A percentile compares a stretch with the other conserved stretches of the same genome.
Conservation (phyloP, 129 eudicot species). For the Calendula officinalis region DNA sequence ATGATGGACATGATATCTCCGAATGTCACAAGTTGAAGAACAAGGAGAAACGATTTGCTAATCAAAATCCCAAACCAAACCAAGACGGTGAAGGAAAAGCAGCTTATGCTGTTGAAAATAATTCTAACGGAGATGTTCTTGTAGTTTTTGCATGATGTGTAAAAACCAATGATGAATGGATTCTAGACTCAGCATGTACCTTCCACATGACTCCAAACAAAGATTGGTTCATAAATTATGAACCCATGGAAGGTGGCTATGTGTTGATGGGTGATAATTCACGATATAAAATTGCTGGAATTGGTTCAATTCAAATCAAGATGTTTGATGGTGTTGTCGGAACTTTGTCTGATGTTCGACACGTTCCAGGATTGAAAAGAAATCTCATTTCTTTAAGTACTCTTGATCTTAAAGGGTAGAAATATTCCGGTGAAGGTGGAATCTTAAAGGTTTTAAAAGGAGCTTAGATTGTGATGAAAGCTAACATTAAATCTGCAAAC, state of each 20-base stretch:
- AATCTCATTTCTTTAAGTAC: conserved; percentile 19
- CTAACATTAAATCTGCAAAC: background rate
- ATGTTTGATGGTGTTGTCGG: conserved; percentile 15
- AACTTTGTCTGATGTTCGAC: conserved; percentile 4
- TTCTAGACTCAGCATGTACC: background rate
- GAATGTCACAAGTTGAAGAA: conserved; percentile 7
- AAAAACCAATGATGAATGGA: conserved; percentile 9
- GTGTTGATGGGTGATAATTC: conserved; percentile 2
- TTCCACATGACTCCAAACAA: conserved; percentile 9
- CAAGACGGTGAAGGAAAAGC: background rate
- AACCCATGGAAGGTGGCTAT: background rate
- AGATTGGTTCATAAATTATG: background rate
- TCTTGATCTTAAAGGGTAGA: conserved; percentile 16
- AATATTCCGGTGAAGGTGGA: conserved; percentile 1
- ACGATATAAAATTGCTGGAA: conserved; percentile 14
- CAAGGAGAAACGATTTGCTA: background rate
- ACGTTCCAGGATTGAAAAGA: conserved; percentile 10
- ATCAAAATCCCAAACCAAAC: background rate
- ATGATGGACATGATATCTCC: background rate
- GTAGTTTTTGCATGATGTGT: conserved; percentile 6
- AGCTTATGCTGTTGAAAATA: conserved; percentile 12
- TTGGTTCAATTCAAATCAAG: conserved; percentile 18
- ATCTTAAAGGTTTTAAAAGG: conserved; percentile 16
- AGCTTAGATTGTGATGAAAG: conserved; percentile 13
- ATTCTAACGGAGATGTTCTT: conserved; percentile 3